Evolutionary conservation across 129 eudicot genomes (phyloP).

Genomic region (Heracleum sosnowskyi): DNA sequence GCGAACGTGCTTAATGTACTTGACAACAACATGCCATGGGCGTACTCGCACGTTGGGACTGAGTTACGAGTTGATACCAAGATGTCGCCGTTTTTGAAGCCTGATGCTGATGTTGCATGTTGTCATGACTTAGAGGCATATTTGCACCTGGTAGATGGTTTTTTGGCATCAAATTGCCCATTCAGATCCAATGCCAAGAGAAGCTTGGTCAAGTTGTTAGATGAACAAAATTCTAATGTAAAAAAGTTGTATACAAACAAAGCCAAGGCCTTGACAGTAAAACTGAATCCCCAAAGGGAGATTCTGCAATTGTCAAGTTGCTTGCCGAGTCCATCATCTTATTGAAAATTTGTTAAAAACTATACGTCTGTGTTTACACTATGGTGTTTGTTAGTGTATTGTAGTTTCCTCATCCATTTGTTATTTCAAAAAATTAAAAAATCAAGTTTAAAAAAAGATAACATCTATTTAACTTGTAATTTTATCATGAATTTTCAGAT

Average conservation of each 20-base stretch:
- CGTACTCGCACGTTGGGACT: constrained; percentile 14
- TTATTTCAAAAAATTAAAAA: neutral
- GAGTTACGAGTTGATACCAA: constrained; percentile 33
- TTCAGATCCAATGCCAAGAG: constrained; percentile 57
- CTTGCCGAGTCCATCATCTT: constrained; percentile 73
- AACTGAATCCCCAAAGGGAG: constrained; percentile 42
- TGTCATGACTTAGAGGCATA: constrained; percentile 19
- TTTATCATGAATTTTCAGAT: too few relatives aligned
- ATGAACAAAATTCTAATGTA: constrained; percentile 70
- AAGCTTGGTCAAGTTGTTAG: constrained; percentile 53
- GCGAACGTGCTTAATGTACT: neutral
- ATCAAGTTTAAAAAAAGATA: too few relatives aligned
- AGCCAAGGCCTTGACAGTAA: constrained; percentile 45
- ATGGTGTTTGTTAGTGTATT: too few relatives aligned
- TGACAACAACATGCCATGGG: constrained; percentile 27
- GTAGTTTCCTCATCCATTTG: neutral
- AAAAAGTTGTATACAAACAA: constrained; percentile 69
- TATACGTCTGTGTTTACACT: neutral
- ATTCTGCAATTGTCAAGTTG: constrained; percentile 34
- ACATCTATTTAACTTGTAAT: too few relatives aligned
- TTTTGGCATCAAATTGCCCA: constrained; percentile 20
- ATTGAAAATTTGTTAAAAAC: neutral
- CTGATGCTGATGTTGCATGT: constrained; percentile 3
- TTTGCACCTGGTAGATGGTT: constrained; percentile 16
- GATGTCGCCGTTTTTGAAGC: constrained; percentile 63